Evolutionary conservation across 2,329 filamentous ascomycete species (phyloP), one percentile per base, ranked within the genome.

Genomic region (Acrocalymma vagum): DNA sequence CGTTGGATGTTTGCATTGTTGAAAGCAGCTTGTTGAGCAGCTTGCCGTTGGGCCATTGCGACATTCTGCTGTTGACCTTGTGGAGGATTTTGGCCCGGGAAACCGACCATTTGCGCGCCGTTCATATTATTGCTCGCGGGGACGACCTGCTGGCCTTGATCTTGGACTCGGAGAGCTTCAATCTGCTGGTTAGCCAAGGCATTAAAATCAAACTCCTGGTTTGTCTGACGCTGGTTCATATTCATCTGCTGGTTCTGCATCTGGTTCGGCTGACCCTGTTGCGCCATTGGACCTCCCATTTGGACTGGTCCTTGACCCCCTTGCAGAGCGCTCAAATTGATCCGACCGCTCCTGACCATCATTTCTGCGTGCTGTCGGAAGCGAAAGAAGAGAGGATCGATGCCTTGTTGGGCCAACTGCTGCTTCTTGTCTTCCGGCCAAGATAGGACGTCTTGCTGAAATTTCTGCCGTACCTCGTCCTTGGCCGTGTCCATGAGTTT

Each of bases 121-220:
- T 69, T 78, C 45, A 75, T 73, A 36, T 79, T 79, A 55, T 79
- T 81, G 63, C 81, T 86, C 6, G 81, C 83, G 8, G 83, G 83
- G 3, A 86, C 83, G n/a, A 85, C 82, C 27, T 80, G 70, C 48
- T 83, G 80, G 7, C 83, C 83, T 32, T 78, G 78, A 62, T 84
- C 79, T 55, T 83, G 80, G 11, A 78, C 78, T 36, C 81, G 79
- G 51, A 84, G 65, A n/a, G 80, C 82, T 49, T 83, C 82, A 26
- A 78, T 78, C 64, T 85, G 83, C 53, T 84, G 82, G 18, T 78
- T 79, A 41, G 82, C 73, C 25, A 84, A 76, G 28, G 81, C 78
- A 39, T 79, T 78, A 49, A 84, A 75, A 49, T 78, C 72, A 38
- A 77, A 67, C 0, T 67, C 60, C 30, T 64, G 48, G 27, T 60